Evolutionary conservation across 805 yeast genomes (phyloP).

Genomic region (Cyberlindnera euphorbiae): DNA sequence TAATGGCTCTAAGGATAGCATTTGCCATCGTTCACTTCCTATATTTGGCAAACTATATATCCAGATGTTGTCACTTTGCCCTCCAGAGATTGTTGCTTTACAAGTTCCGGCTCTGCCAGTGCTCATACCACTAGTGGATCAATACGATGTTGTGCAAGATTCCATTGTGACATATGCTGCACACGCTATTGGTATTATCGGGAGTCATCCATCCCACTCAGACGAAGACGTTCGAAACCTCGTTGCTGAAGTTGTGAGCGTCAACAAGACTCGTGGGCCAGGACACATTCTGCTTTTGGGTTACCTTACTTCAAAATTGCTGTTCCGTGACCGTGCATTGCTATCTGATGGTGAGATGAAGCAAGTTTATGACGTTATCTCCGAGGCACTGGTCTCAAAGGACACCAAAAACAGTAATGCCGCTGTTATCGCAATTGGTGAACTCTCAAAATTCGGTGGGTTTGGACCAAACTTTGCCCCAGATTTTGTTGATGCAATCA

Average conservation of each 20-base stretch:
- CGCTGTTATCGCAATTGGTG: conserved; percentile 27
- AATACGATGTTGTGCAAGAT: conserved; percentile 10
- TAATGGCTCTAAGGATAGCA: conserved; percentile 11
- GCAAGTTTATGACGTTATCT: conserved; percentile 1
- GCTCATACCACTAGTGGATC: conserved; percentile 8
- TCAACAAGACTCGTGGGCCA: background rate
- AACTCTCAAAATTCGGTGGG: conserved; percentile 36
- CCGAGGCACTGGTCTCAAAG: conserved; percentile 6
- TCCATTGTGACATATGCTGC: conserved; percentile 34
- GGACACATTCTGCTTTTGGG: conserved; percentile 31
- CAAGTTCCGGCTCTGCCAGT: conserved; percentile 22
- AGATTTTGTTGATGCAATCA: conserved; percentile 19
- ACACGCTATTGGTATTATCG: conserved; percentile 44
- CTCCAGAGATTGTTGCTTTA: conserved; percentile 10
- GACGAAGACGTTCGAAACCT: conserved; percentile 11
- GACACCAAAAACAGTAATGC: conserved; percentile 13
- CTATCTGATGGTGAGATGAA: background rate
- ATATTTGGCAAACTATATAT: conserved; percentile 34
- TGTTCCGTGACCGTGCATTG: conserved; percentile 14
- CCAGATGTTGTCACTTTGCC: conserved; percentile 21
- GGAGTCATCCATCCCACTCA: conserved; percentile 33
- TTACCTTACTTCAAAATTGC: conserved; percentile 42
- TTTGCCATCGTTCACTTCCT: conserved; percentile 23
- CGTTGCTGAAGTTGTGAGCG: background rate
- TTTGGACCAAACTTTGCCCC: conserved; percentile 20